phyloP scores from a whole-genome alignment of 1,284 basidiomycete species.

The Pseudozyma tsukubaensis region DNA sequence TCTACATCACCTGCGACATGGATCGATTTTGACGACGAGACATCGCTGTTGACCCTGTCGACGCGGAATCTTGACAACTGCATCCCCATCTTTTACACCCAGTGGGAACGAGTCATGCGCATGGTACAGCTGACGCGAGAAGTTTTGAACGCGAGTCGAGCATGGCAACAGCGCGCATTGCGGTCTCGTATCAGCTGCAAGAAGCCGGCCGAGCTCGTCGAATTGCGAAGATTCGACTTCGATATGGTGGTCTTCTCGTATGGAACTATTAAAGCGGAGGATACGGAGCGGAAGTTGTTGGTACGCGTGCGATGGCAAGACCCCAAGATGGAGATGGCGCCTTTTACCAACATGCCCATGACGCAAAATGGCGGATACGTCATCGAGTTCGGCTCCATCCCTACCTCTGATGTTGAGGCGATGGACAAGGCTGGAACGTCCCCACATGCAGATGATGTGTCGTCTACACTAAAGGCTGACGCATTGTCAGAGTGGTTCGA shows the following conservation, averaged over 20 bases:
- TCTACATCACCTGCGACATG: constrained; percentile 80
- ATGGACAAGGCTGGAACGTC: constrained; percentile 7
- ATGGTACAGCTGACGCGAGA: constrained; percentile 91
- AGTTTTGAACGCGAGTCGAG: constrained; percentile 67
- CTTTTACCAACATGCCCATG: constrained; percentile 17
- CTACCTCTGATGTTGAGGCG: background rate
- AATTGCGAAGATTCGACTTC: constrained; percentile 22
- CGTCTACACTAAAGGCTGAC: constrained; percentile 74
- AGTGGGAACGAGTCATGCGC: constrained; percentile 89
- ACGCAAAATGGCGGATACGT: constrained; percentile 38
- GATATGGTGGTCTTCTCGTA: constrained; percentile 71
- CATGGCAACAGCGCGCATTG: constrained; percentile 45
- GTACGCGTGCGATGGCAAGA: constrained; percentile 51
- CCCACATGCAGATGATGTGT: background rate
- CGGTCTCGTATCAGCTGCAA: constrained; percentile 29
- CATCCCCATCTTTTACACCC: constrained; percentile 85
- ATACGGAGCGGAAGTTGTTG: constrained; percentile 23
- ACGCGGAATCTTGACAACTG: constrained; percentile 86
- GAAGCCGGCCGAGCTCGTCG: constrained; percentile 30
- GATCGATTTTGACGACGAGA: constrained; percentile 81
- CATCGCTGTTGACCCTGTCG: constrained; percentile 85
- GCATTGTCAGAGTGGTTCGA: constrained; percentile 79
- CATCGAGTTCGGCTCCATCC: constrained; percentile 48
- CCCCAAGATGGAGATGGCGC: constrained; percentile 30
- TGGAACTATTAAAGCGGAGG: constrained; percentile 67